phyloP scores from a whole-genome alignment of 108 stramenopile species.

The Chaetoceros tenuissimus region DNA sequence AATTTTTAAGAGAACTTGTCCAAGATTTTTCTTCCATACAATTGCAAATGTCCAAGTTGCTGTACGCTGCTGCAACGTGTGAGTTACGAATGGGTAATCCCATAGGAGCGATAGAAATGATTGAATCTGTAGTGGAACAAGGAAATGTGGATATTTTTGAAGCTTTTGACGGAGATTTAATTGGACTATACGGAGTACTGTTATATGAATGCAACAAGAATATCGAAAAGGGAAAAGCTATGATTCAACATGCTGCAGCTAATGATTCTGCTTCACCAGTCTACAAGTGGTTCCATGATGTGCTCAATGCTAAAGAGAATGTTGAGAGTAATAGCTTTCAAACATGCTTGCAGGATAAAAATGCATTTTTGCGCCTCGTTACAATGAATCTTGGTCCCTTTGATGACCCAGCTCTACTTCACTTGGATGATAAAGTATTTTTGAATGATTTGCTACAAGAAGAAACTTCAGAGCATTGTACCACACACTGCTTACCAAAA shows the following conservation, averaged over 20 bases:
- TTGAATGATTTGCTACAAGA: constrained; percentile 34
- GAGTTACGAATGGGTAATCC: constrained; percentile 22
- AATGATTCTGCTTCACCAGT: constrained; percentile 6
- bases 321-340: no score
- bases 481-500: neutral
- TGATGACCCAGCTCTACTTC: constrained; percentile 49
- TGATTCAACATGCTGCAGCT: constrained; percentile 2
- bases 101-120: constrained; percentile 8
- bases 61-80: constrained; percentile 32
- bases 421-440: constrained; percentile 56
- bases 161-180: constrained; percentile 8
- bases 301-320: neutral
- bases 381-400: constrained; percentile 50
- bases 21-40: no score
- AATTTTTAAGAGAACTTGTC: neutral
- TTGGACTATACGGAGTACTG: no score
- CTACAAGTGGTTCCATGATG: constrained; percentile 11
- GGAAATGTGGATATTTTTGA: constrained; percentile 9
- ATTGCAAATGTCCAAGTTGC: no score
- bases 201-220: no score
- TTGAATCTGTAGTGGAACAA: neutral
- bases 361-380: constrained; percentile 16
- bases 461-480: neutral
- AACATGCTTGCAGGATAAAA: no score
- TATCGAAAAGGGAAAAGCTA: no score